A percentile compares a stretch with the other conserved stretches of the same genome.
Evolutionary conservation across 2,329 filamentous ascomycete genomes (phyloP).

Genomic region (Ophiostoma angusticollis): DNA sequence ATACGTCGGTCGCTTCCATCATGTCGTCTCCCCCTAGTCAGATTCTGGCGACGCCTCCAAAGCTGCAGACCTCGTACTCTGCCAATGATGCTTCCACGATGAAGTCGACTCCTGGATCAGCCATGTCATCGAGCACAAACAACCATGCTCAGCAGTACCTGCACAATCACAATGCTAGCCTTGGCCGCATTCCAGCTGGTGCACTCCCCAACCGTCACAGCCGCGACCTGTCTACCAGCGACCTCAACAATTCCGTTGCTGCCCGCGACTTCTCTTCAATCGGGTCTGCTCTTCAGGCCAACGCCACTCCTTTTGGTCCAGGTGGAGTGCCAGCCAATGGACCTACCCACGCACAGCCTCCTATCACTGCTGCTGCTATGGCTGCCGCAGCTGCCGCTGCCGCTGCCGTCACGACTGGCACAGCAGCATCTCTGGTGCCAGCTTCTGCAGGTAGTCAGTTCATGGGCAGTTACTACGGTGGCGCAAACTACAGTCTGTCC

Average conservation of each 20-base stretch:
- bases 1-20: constrained; percentile 26
- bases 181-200: constrained; percentile 64
- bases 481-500: constrained; percentile 10
- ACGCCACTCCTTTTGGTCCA: constrained; percentile 66
- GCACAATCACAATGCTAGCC: constrained; percentile 69
- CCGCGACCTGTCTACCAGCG: constrained; percentile 52
- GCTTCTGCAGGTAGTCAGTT: constrained; percentile 16
- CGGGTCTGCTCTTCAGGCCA: constrained; percentile 66
- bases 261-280: constrained; percentile 44
- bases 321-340: constrained; percentile 29
- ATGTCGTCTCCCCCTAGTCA: constrained; percentile 37
- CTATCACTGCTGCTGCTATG: constrained; percentile 12
- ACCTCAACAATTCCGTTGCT: constrained; percentile 21
- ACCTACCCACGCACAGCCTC: constrained; percentile 14
- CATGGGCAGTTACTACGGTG: constrained; percentile 20
- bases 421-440: constrained; percentile 6
- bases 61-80: constrained; percentile 79
- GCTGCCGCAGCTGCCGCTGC: constrained; percentile 18
- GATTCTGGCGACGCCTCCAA: constrained; percentile 51
- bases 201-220: constrained; percentile 55
- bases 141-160: constrained; percentile 50
- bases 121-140: constrained; percentile 34
- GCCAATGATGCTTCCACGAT: constrained; percentile 78
- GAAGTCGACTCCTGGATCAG: constrained; percentile 50
- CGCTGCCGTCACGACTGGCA: constrained; percentile 13